Base-by-base conservation (phyloP, 2,329 filamentous ascomycete species). In the Botrytis cinerea region DNA sequence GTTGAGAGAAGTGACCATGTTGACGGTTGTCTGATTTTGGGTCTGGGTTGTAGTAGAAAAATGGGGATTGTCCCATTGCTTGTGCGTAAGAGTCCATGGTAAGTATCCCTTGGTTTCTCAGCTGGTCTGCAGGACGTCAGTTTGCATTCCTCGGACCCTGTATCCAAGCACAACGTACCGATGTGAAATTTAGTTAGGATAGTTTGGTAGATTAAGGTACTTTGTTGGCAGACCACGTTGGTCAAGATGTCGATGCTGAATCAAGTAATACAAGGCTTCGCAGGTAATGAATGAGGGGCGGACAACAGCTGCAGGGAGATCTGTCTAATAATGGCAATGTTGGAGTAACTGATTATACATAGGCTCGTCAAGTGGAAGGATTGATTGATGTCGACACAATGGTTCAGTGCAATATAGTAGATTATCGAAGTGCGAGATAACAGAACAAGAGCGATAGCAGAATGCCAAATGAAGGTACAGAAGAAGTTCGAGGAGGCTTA, bases 1-100 rank as follows among this genome's bases (percentile, higher is more conserved):
- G 86, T 75, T 89, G 88, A 76, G 90, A 88, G 85, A 94, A 95
- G 83, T 93, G 91, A 72, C 90, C 90, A 83, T 95, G 91, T 81
- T 92, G 92, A 80, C 91, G 88, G 80, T 88, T 87, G 81, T 94
- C 92, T 76, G 89, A 86, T 82, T 89, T 90, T 76, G 91, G 87
- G 78, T 96, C 93, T 77, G 92, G 90, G 80, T 90, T 91, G 86
- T 95, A 97, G 87, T 95, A 96, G 88, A 93, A 95, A 86, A 94
- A 97, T 74, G 92, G 86, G 77, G 91, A 89, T 84, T 93, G 91
- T 75, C 87, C 90, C 86, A 93, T 89, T 80, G 87, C 82, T 83
- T 87, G 89, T 80, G 83, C 73, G 57, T 80, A 80, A 77, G 78
- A 78, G 74, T 82, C 80, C 81, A 82, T 82, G 46, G 67, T 74